These are phyloP conservation scores for Petasospora fabianii DNA, from an alignment of 1,139 yeast species.

Conservation along the genomic window DNA sequence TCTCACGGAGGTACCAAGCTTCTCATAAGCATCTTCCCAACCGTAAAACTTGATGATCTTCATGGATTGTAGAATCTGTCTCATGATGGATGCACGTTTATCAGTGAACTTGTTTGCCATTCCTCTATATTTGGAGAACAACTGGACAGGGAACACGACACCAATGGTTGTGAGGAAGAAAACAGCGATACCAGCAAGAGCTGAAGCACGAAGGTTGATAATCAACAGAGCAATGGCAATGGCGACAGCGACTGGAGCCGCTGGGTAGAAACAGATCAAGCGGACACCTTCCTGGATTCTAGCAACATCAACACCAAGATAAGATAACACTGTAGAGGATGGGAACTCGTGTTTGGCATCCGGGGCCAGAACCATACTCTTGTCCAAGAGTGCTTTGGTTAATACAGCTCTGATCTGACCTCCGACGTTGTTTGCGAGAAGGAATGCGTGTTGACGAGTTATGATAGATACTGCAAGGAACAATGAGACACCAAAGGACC, in stretches of 20 bases:
- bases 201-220: constrained; percentile 66
- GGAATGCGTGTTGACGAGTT: constrained; percentile 55
- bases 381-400: constrained; percentile 59
- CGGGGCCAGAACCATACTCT: constrained; percentile 55
- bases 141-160: constrained; percentile 34
- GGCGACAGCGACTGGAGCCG: constrained; percentile 57
- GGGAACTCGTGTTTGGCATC: constrained; percentile 56
- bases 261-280: constrained; percentile 69
- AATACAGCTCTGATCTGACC: constrained; percentile 61
- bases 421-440: constrained; percentile 60
- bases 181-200: constrained; percentile 63
- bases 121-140: constrained; percentile 40
- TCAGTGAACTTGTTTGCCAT: constrained; percentile 47
- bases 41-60: constrained; percentile 69
- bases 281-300: constrained; percentile 30
- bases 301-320: constrained; percentile 66
- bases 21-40: constrained; percentile 63
- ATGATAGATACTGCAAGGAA: constrained; percentile 44
- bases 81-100: constrained; percentile 44
- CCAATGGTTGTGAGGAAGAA: constrained; percentile 34
- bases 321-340: constrained; percentile 61
- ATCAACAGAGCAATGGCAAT: constrained; percentile 60
- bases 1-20: constrained; percentile 45
- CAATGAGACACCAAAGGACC: constrained; percentile 48
- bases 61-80: constrained; percentile 50